phyloP scores from a whole-genome alignment of 208 protist genomes.

The Cochliopodium minus region DNA sequence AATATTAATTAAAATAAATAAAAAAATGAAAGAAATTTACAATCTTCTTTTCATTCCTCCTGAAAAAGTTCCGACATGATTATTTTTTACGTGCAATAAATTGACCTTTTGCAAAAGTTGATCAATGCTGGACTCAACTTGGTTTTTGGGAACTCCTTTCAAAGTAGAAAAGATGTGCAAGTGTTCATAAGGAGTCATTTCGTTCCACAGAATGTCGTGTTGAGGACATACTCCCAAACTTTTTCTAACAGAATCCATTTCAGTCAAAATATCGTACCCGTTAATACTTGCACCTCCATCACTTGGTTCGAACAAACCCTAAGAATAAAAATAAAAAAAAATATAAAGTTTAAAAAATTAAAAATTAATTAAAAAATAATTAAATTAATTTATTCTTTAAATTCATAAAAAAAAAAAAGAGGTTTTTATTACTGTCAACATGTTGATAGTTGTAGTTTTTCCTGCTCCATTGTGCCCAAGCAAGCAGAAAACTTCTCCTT shows the following conservation, averaged over 20 bases:
- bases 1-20: too few relatives aligned
- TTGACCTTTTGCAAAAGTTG: neutral
- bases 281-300: conserved; percentile 14
- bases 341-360: too few relatives aligned
- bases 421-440: too few relatives aligned
- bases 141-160: conserved; percentile 13
- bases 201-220: conserved; percentile 24
- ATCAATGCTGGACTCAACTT: neutral
- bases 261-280: neutral
- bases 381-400: too few relatives aligned
- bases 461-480: conserved; percentile 69
- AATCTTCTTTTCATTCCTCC: conserved; percentile 50
- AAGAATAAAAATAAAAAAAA: too few relatives aligned
- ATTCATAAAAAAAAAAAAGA: too few relatives aligned
- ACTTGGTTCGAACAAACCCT: conserved; percentile 12
- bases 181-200: conserved; percentile 21
- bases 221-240: conserved; percentile 22
- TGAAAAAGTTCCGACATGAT: conserved; percentile 5
- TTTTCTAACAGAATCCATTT: conserved; percentile 17
- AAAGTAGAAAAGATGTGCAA: conserved; percentile 18
- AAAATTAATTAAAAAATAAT: too few relatives aligned
- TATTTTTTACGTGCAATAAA: neutral
- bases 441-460: conserved; percentile 60
- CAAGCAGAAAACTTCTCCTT: conserved; percentile 52
- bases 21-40: too few relatives aligned